Evolutionary conservation across 306 rosid genomes (phyloP), one percentile per base, ranked within the genome.

Genomic region (Prunus kanzakura): DNA sequence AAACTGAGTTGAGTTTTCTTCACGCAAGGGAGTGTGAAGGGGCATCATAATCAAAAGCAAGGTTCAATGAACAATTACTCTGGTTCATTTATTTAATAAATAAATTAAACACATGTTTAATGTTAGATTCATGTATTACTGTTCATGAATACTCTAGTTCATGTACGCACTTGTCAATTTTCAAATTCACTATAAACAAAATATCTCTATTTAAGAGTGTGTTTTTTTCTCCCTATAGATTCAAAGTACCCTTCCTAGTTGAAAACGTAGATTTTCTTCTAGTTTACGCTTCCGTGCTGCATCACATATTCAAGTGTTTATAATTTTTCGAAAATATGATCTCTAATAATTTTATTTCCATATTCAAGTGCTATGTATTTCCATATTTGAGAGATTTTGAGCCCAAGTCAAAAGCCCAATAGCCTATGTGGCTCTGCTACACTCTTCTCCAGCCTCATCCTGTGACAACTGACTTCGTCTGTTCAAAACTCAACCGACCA

Each of bases 331-430:
- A 4, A 35, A 35, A 35, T 6, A 35, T 35, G 0, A 35, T 35
- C 41, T 35, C 41, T 35, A 35, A 14, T 55, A 8, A 55, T n/a
- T 10, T 2, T 54, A 54, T 1, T 19, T 18, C 2, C 60, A 2
- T 55, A 0, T n/a, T 55, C 4, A 8, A 20, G 3, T 11, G 25
- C 27, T 38, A 1, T 29, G 5, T 1, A 27, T 62, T 23, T 11
- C 15, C 9, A 11, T 2, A 7, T 29, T 15, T 62, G 67, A 29
- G 67, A 27, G 16, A 62, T 2, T 15, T 60, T 32, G 46, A 16
- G 69, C 69, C 69, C 69, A 64, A 35, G 9, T 35, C 50, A 18
- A 64, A 56, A 56, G 76, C 76, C 76, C 67, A 56, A 38, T 15
- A 3, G 1, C 19, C 54, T 3, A 38, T 56, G 1, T 32, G 41